Conservation (phyloP, 2,329 filamentous ascomycete genomes). For the Scedosporium boydii region DNA sequence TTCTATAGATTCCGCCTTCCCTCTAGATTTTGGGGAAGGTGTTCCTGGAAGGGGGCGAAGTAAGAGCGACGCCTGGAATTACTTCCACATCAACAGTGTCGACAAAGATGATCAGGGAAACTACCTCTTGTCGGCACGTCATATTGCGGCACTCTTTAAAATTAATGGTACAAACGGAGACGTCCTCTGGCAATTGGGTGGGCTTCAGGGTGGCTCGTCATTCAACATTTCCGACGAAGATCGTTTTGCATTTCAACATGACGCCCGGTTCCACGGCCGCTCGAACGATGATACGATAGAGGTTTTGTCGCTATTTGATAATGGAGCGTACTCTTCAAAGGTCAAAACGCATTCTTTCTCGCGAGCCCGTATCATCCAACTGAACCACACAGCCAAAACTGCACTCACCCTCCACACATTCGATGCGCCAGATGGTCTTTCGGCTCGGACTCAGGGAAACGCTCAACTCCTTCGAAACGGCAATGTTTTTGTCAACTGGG, state of each 20-base stretch:
- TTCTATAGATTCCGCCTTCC: neutral
- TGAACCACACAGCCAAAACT: slow-evolving; percentile 34
- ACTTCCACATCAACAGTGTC: slow-evolving; percentile 47
- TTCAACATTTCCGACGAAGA: slow-evolving; percentile 24
- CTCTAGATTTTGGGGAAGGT: neutral
- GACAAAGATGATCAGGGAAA: slow-evolving; percentile 39
- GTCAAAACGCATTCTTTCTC: neutral
- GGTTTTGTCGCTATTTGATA: slow-evolving; percentile 43
- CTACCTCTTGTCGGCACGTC: slow-evolving; percentile 42
- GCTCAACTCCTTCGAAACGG: slow-evolving; percentile 44
- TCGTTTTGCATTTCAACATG: slow-evolving; percentile 40
- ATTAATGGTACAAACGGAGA: slow-evolving; percentile 35
- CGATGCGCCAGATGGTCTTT: slow-evolving; percentile 36
- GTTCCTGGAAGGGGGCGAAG: slow-evolving; percentile 11
- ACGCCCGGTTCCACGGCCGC: slow-evolving; percentile 32
- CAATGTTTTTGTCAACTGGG: slow-evolving; percentile 48
- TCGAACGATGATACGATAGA: slow-evolving; percentile 29
- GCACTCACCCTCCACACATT: slow-evolving; percentile 37
- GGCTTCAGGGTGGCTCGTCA: slow-evolving; percentile 25
- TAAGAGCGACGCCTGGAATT: slow-evolving; percentile 34
- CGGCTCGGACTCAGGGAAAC: slow-evolving; percentile 36
- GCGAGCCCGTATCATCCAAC: slow-evolving; percentile 11
- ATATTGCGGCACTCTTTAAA: slow-evolving; percentile 35
- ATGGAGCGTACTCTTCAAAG: slow-evolving; percentile 22
- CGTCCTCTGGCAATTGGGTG: slow-evolving; percentile 44